Conservation (phyloP, 495 filamentous ascomycete species). For the Aspergillus affinis region DNA sequence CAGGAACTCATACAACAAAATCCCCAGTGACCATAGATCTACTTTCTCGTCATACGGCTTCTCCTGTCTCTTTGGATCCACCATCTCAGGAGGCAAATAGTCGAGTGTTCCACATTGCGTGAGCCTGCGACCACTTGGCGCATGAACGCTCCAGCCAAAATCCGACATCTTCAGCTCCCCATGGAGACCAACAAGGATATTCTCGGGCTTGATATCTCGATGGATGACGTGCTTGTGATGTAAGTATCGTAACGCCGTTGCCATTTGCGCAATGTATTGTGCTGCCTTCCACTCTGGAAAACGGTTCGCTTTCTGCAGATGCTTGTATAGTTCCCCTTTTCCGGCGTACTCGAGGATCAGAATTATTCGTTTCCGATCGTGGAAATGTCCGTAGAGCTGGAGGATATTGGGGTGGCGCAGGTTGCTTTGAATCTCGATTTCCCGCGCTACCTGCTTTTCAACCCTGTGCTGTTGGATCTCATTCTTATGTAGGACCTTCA, state of each 20-base stretch:
- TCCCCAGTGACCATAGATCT: conserved; percentile 89
- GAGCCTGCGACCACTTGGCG: conserved; percentile 85
- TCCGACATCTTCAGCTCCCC: conserved; percentile 97
- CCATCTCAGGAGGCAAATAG: conserved; percentile 97
- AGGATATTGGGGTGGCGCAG: conserved; percentile 92
- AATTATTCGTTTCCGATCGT: conserved; percentile 91
- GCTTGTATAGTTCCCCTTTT: conserved; percentile 93
- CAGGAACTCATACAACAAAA: conserved; percentile 91
- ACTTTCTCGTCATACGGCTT: conserved; percentile 91
- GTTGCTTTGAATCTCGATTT: conserved; percentile 96
- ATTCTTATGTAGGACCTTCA: conserved; percentile 92
- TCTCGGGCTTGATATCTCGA: conserved; percentile 97
- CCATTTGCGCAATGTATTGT: conserved; percentile 95
- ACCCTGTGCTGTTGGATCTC: conserved; percentile 86
- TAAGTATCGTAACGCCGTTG: conserved; percentile 80
- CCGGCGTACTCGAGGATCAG: conserved; percentile 92
- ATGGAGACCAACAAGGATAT: conserved; percentile 92
- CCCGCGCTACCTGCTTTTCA: conserved; percentile 90
- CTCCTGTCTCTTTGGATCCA: conserved; percentile 69
- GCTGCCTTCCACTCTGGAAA: conserved; percentile 95
- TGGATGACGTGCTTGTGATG: conserved; percentile 98
- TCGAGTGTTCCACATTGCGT: conserved; percentile 96
- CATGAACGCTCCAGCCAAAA: conserved; percentile 96
- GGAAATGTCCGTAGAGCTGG: conserved; percentile 88
- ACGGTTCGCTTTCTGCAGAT: conserved; percentile 75